Base-by-base conservation (phyloP, 2,329 filamentous ascomycete species). In the Apiospora arundinis region DNA sequence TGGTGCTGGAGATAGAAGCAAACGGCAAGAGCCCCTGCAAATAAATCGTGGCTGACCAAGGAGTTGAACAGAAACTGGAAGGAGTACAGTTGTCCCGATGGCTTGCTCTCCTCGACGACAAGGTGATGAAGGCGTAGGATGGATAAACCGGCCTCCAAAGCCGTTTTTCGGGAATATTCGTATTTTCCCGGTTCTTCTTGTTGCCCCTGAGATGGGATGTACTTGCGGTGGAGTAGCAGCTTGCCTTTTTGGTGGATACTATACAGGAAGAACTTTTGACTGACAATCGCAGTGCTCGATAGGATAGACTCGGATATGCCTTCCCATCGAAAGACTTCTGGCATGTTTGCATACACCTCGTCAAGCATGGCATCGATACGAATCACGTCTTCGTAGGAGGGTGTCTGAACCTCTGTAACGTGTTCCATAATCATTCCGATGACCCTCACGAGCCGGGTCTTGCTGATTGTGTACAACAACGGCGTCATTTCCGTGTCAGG, bases 221-320 rank as follows among this genome's bases (percentile, higher is more conserved):
- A 81, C 4, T 75, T 75, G 16, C 78, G 73, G 70, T 81, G 80
- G 23, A 82, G 75, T 69, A 80, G 77, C 12, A 81, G 71, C 32
- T 78, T 75, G 1, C 77, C 77, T 42, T 78, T 80, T 68, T 76
- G 75, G 60, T 78, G 76, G 60, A 78, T 76, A 70, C 78, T 76
- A 25, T 75, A 70, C 23, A 80, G 74, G 48, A 60, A 60, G 8
- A 60, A 60, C 52, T 60, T 60, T 18, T 60, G 52, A 16, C 52
- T 60, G 52, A 60, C 25, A 21, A 60, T 32, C 8, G 52, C 25
- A 18, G 52, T 21, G 52, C 28, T 60, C 16, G 52, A 60, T 11
- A 60, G 16, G 28, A 60, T 60, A 16, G 52, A 60, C 32, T 60
- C 52, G 16, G 52, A 60, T 32, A 60, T 37, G 28, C 52, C 52